Percentiles rank a stretch among this genome's conserved stretches.
phyloP scores from a whole-genome alignment of 1,139 yeast species.

The Blastobotrys apis region DNA sequence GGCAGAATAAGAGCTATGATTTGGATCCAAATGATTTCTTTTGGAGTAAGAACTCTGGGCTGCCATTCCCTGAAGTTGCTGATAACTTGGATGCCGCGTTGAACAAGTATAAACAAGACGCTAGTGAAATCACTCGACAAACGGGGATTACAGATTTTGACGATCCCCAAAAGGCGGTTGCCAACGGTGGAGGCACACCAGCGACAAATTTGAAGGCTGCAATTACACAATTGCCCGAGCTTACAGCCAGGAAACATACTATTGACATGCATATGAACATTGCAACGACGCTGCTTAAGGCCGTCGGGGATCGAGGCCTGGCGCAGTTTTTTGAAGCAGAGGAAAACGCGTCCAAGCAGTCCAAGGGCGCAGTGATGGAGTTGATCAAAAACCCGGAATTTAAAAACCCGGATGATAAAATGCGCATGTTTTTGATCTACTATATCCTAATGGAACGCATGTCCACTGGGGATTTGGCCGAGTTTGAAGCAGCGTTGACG shows the following conservation, averaged over 20 bases:
- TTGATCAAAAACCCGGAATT: constrained; percentile 39
- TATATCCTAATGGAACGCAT: constrained; percentile 53
- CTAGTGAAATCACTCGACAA: constrained; percentile 74
- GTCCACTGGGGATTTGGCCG: constrained; percentile 55
- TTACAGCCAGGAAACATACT: constrained; percentile 80
- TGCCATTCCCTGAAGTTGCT: constrained; percentile 97
- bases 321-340: constrained; percentile 93
- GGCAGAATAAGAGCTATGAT: constrained; percentile 60
- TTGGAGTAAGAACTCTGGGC: constrained; percentile 77
- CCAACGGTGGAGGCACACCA: constrained; percentile 36
- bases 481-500: constrained; percentile 62
- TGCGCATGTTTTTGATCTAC: constrained; percentile 80
- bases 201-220: constrained; percentile 74
- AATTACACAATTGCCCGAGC: constrained; percentile 85
- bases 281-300: constrained; percentile 75
- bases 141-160: constrained; percentile 66
- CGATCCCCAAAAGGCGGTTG: constrained; percentile 48
- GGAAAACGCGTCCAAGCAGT: constrained; percentile 48
- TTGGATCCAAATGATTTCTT: constrained; percentile 90
- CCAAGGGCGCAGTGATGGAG: constrained; percentile 45
- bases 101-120: constrained; percentile 76
- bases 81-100: constrained; percentile 88
- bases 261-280: constrained; percentile 98
- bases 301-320: constrained; percentile 76
- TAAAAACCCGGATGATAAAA: constrained; percentile 65